These are phyloP conservation scores for Erodium texanum DNA, from an alignment of 441 rosid species.

Conservation along the genomic window DNA sequence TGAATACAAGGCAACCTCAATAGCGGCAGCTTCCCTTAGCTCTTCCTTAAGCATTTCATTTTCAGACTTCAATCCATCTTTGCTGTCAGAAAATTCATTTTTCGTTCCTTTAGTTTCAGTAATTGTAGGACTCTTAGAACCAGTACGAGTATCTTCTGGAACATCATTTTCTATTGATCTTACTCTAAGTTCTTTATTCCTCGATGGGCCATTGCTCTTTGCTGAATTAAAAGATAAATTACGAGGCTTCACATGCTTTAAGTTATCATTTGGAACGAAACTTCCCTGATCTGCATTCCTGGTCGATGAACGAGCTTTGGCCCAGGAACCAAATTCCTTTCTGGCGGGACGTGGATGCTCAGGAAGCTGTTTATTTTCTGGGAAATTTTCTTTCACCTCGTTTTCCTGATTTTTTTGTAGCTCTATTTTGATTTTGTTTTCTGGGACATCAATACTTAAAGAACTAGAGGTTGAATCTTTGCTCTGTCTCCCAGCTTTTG, in stretches of 20 bases:
- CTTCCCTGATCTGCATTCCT: constrained; percentile 32
- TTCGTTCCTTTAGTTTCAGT: constrained; percentile 37
- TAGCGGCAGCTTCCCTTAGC: constrained; percentile 87
- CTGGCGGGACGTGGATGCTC: constrained; percentile 29
- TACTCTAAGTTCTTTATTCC: constrained; percentile 33
- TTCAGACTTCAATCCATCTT: constrained; percentile 55
- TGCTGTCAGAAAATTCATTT: constrained; percentile 44
- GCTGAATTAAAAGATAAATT: constrained; percentile 46
- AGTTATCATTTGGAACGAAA: constrained; percentile 33
- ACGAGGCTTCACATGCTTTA: constrained; percentile 62
- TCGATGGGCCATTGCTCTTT: constrained; percentile 27
- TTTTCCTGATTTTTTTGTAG: constrained; percentile 21
- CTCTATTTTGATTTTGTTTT: constrained; percentile 22
- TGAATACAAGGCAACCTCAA: constrained; percentile 82
- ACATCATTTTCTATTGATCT: constrained; percentile 30
- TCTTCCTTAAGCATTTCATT: constrained; percentile 79
- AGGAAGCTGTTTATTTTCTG: constrained; percentile 34
- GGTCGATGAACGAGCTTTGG: constrained; percentile 41
- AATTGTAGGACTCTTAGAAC: constrained; percentile 27
- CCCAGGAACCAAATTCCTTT: constrained; percentile 40
- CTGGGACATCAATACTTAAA: constrained; percentile 17
- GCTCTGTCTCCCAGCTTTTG: not conserved
- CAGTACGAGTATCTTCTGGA: constrained; percentile 22
- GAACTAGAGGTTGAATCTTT: constrained; percentile 15
- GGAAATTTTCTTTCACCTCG: constrained; percentile 27